Evolutionary conservation across 495 filamentous ascomycete genomes (phyloP), one percentile per base, ranked within the genome.

Genomic region (Aspergillus conjunctus): DNA sequence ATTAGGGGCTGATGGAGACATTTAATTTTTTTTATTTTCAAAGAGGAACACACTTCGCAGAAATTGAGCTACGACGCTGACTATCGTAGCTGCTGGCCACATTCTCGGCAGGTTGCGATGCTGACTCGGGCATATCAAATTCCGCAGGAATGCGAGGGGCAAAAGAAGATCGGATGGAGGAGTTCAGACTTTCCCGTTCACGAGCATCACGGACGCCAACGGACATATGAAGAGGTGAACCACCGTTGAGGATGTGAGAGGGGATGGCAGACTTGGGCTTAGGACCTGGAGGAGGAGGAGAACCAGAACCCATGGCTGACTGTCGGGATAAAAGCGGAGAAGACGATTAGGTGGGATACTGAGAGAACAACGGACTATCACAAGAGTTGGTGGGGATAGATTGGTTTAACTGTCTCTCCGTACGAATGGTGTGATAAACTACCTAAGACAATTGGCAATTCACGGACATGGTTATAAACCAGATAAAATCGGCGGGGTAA

Each of bases 101-200:
- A 56, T 72, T 66, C 41, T 59, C 54, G 44, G 63, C 55, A 45
- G 67, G 60, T 56, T 65, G 60, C 37, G 65, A 51, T 46, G 37
- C 58, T 31, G 67, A 48, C 17, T 62, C 58, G n/a, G 58, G 63
- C n/a, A 56, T 18, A 17, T 79, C 71, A 22, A 80, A 76, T 54
- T 77, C 74, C 31, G 73, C 60, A 7, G 79, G 72, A 39, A 77
- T 65, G 55, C 78, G 74, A 26, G 79, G 68, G 34, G 69, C 66
- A 59, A 81, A 82, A 11, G 81, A 81, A 1, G 78, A 79, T 51
- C 67, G 68, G 54, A 84, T 84, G 7, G 81, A 83, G n/a, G 80
- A 73, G 62, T 79, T 79, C 60, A 84, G 72, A 45, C 70, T 78
- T 51, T 82, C 80, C 9, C 79, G 73, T 54, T 84, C 81, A 60